These are phyloP conservation scores for Clonostachys rosea DNA, from an alignment of 2,329 filamentous ascomycete genomes.

Conservation along the genomic window DNA sequence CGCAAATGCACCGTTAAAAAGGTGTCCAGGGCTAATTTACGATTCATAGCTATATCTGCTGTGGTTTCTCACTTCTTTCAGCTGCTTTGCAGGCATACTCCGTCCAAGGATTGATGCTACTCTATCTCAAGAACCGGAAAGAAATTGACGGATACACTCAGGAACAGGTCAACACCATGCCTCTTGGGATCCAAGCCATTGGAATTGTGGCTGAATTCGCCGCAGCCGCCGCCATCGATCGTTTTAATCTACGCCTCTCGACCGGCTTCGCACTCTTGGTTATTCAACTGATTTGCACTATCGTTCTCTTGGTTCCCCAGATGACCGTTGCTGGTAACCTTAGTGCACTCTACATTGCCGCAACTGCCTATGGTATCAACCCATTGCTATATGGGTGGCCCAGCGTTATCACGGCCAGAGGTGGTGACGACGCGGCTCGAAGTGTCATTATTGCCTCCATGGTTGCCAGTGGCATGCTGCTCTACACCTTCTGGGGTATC, in stretches of 20 bases:
- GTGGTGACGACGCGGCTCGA: constrained; percentile 29
- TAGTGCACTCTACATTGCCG: constrained; percentile 13
- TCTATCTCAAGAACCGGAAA: constrained; percentile 14
- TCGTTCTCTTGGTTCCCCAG: constrained; percentile 11
- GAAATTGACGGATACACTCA: constrained; percentile 8
- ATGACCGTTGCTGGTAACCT: constrained; percentile 10
- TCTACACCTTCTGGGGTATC: constrained; percentile 41
- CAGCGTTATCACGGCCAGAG: constrained; percentile 11
- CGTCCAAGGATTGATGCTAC: constrained; percentile 13
- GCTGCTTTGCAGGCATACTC: constrained; percentile 9
- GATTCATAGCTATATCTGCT: constrained; percentile 18
- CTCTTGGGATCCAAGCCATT: constrained; percentile 13
- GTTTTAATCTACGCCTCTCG: constrained; percentile 6
- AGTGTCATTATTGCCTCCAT: constrained; percentile 32
- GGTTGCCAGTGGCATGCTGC: constrained; percentile 27
- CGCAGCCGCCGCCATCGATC: constrained; percentile 12
- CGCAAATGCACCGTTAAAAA: background rate
- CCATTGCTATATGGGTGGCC: constrained; percentile 17
- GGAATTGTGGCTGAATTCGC: constrained; percentile 14
- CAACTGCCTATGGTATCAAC: constrained; percentile 14
- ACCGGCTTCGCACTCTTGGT: constrained; percentile 7
- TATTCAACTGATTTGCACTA: constrained; percentile 9
- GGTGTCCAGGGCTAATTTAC: background rate
- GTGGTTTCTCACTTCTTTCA: constrained; percentile 22
- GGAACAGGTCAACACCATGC: constrained; percentile 15